Evolutionary conservation across 2,329 filamentous ascomycete genomes (phyloP), one percentile per base, ranked within the genome.

Genomic region (Didymella arachidicola): DNA sequence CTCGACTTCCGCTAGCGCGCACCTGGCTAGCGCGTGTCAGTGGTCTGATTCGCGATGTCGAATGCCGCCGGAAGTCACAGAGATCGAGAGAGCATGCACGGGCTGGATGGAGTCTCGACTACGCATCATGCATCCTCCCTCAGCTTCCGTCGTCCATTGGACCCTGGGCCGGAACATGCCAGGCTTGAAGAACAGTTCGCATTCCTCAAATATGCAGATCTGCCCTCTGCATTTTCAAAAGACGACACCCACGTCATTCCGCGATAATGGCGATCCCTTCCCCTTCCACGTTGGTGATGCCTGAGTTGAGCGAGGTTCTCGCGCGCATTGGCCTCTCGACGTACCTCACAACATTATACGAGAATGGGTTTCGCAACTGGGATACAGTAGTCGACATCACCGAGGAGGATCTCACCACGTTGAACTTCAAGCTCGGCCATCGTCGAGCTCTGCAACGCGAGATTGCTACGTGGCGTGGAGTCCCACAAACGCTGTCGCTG

Each of bases 351-450:
- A 53, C 62, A 6, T 68, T 79, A 1, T 36, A 59, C 12, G 67
- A 73, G 2, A 77, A 79, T 59, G 76, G 77, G 14, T 79, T 78
- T 48, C 65, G 70, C 51, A 70, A 44, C 42, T 78, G 77, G 77
- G 71, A 76, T 26, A 73, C 69, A 0, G 70, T 78, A n/a, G 66
- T 76, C 41, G 75, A 78, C 56, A 78, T 79, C 34, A 78, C 76
- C 22, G 77, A 79, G 45, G 72, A 77, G 16, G 76, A 79, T 52
- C 59, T 79, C 38, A 71, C 68, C 2, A 36, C 69, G 7, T 62
- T 79, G 27, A 65, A 71, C 42, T 77, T 79, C 69, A 78, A 79
- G 60, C 68, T 78, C 4, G 77, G 77, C 49, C 77, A 78, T 56
- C 72, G 77, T 7, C 70, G 77, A 39, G 60, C 68, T 14, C 62